Base-by-base conservation (phyloP, 345 rosid species). In the Viola odorata region DNA sequence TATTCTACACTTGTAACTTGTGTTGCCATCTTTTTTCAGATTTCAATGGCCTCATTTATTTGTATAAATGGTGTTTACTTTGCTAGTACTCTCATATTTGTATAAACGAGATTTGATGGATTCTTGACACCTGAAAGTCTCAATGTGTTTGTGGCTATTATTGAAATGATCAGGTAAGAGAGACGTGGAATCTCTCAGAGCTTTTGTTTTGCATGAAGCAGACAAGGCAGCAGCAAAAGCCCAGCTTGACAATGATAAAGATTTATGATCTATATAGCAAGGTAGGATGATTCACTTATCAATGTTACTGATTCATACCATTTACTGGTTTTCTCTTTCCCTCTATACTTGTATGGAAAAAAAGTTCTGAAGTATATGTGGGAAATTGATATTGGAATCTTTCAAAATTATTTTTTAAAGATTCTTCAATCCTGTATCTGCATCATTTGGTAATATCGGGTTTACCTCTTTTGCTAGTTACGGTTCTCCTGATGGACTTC, bases 221-320 rank as follows among this genome's bases (percentile, higher is more conserved):
- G 96, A 84, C 57, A 91, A 91, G 72, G 97, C 92, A 38, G 92
- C 91, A 51, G 78, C 79, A 63, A 85, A 87, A 66, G 85, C 89
- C 15, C 83, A 78, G 69, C 72, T 78, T 45, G 91, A 72, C 60
- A 53, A 38, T 60, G 92, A 82, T 63, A 65, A 80, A 65, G 97
- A 90, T 42, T 75, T 90, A 65, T 87, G 74, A 89, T 69, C 37
- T 16, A 12, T 45, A 39, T 0, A 10, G 32, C 32, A 57, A 68
- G 77, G 79, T 66, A 63, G 23, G 14, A 10, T 11, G 37, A 47
- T 47, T 47, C 13, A 9, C 50, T 7, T 7, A 9, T 7, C 5
- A 47, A 47, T 4, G 12, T 47, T 47, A n/a, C 50, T n/a, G 13
- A 7, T 47, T 11, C 1, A 6, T 4, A 47, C 13, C 50, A 6